Conservation (phyloP, 345 rosid genomes). For the Carallia brachiata region DNA sequence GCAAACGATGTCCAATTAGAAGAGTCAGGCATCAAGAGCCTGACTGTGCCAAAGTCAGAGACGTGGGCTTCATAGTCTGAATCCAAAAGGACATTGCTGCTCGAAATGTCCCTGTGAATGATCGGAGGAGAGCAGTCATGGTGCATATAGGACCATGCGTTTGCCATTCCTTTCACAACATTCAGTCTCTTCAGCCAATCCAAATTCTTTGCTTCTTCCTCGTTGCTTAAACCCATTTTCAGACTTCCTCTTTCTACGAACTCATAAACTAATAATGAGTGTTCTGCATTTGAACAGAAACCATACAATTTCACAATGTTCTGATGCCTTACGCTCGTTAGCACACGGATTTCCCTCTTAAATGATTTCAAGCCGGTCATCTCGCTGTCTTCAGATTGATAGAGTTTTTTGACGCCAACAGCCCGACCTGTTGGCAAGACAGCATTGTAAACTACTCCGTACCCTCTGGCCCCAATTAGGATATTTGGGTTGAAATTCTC, state of each 20-base stretch:
- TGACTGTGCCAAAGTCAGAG: constrained; percentile 7
- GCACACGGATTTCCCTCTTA: too few species aligned
- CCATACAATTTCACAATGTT: too few species aligned
- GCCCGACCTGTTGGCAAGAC: too few species aligned
- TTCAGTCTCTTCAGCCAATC: constrained; percentile 16
- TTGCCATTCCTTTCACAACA: constrained; percentile 14
- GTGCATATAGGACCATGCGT: constrained; percentile 11
- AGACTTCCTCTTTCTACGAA: constrained; percentile 16
- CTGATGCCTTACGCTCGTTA: too few species aligned
- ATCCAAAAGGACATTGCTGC: constrained; percentile 9
- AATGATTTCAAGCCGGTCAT: too few species aligned
- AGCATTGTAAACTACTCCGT: too few species aligned
- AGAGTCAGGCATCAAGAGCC: not conserved
- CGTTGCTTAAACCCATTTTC: not conserved
- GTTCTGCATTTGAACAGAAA: too few species aligned
- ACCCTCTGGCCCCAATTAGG: too few species aligned
- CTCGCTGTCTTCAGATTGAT: too few species aligned
- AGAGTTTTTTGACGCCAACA: too few species aligned
- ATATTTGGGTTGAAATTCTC: too few species aligned
- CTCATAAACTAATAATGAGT: not conserved
- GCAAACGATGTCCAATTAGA: constrained; percentile 13
- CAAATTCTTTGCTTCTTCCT: constrained; percentile 6
- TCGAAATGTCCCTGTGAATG: constrained; percentile 12
- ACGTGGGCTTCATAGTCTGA: constrained; percentile 11
- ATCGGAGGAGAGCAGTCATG: constrained; percentile 18